Evolutionary conservation across 2,329 filamentous ascomycete species (phyloP), one percentile per base, ranked within the genome.

Genomic region (Xylaria arbuscula): DNA sequence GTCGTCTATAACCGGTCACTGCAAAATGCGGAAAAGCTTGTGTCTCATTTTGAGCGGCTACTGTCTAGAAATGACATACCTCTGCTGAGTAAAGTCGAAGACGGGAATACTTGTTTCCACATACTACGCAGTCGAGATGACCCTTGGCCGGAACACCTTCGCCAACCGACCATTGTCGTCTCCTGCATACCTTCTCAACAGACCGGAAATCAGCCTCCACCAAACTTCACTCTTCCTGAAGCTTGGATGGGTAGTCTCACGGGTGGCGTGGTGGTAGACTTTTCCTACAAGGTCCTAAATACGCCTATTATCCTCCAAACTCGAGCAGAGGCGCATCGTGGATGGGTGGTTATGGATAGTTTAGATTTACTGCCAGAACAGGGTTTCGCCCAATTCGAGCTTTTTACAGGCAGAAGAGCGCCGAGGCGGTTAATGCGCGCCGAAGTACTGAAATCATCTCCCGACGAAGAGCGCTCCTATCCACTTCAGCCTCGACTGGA

Each of bases 371-470:
- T 95, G 15, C 91, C 91, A 0, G 92, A 94, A 77, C 92, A 94
- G 76, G 92, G 90, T 0, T 92, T 92, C 79, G 92, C 92, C 0
- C 92, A 94, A 74, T 95, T 94, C 75, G 92, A 95, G 79, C 80
- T 94, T 2, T 93, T 94, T 77, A 94, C 92, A 0, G 92, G 92
- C 0, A 84, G 90, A 59, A 85, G 89, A 73, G 90, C 90, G 10
- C 91, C 90, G 8, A 86, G 92, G 32, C 82, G 88, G 53, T 78
- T 92, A 45, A 94, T 95, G 92, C 86, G 90, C 69, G 83, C 87
- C 50, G 89, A 90, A 73, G 89, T 91, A 13, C 80, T 86, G 65
- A 77, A 78, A 59, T 80, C 83, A 1, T 85, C 85, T 62, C 80
- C 80, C 0, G 80, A 80, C 58, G 81, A 81, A 36, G 79, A 81